A percentile compares a stretch with the other conserved stretches of the same genome.
Conservation (phyloP, 2,329 filamentous ascomycete genomes). For the Colletotrichum plurivorum region DNA sequence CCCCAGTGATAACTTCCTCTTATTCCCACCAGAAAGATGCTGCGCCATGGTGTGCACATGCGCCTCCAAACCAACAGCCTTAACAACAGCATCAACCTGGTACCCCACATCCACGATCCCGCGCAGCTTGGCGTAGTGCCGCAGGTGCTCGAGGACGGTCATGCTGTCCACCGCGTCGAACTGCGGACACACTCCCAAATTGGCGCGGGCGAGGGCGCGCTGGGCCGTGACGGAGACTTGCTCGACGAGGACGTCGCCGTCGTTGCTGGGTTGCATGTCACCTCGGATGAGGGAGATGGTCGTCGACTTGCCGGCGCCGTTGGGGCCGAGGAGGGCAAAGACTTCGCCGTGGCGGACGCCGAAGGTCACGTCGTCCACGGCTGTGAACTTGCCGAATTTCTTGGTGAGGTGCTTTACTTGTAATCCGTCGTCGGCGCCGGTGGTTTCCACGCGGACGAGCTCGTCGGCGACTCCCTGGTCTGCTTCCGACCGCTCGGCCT, state of each 20-base stretch:
- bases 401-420: constrained; percentile 86
- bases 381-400: constrained; percentile 80
- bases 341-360: constrained; percentile 84
- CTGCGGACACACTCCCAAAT: constrained; percentile 91
- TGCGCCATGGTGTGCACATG: constrained; percentile 83
- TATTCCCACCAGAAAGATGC: constrained; percentile 90
- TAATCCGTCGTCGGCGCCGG: constrained; percentile 71
- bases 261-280: constrained; percentile 81
- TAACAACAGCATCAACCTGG: constrained; percentile 83
- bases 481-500: constrained; percentile 45
- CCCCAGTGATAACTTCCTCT: constrained; percentile 88
- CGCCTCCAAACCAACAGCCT: constrained; percentile 81
- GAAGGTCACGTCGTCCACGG: constrained; percentile 91
- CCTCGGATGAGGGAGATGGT: constrained; percentile 91
- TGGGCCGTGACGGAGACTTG: constrained; percentile 80
- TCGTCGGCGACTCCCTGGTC: constrained; percentile 77
- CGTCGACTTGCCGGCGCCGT: constrained; percentile 92
- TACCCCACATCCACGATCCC: constrained; percentile 81
- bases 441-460: constrained; percentile 68
- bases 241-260: constrained; percentile 87
- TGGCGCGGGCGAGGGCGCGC: constrained; percentile 78
- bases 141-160: constrained; percentile 88
- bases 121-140: constrained; percentile 88
- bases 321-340: constrained; percentile 90
- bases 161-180: constrained; percentile 91